phyloP scores from a whole-genome alignment of 768 basidiomycete genomes.

The Tremella fuciformis region DNA sequence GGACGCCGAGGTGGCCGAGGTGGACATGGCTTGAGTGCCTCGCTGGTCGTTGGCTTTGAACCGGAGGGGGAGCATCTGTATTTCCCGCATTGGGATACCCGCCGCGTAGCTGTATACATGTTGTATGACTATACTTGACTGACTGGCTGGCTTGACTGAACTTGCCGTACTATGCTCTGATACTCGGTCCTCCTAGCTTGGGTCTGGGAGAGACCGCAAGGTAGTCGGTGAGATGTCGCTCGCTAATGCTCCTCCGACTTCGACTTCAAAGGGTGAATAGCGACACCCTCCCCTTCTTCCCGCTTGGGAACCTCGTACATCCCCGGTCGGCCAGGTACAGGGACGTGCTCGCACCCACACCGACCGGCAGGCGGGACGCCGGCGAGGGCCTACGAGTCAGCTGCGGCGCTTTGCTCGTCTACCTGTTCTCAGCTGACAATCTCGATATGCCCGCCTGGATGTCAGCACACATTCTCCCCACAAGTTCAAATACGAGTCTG shows the following conservation, averaged over 20 bases:
- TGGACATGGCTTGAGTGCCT: constrained; percentile 9
- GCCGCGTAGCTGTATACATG: too few relatives aligned
- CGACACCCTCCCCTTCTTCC: constrained; percentile 8
- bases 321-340: constrained; percentile 33
- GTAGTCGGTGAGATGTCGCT: too few relatives aligned
- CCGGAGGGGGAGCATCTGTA: too few relatives aligned
- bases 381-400: constrained; percentile 36
- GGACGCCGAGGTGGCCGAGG: constrained; percentile 2
- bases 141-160: neutral
- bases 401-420: neutral
- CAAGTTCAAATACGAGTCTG: too few relatives aligned
- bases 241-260: too few relatives aligned
- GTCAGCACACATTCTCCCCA: constrained; percentile 7
- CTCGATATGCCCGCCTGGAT: constrained; percentile 44
- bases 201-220: too few relatives aligned
- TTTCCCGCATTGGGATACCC: too few relatives aligned
- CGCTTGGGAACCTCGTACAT: constrained; percentile 39
- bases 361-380: constrained; percentile 40
- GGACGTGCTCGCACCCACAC: constrained; percentile 47
- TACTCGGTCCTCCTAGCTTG: too few relatives aligned
- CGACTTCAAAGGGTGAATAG: too few relatives aligned
- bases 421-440: constrained; percentile 22
- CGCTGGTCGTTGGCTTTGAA: too few relatives aligned
- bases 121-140: neutral
- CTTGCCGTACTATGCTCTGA: neutral